phyloP scores from a whole-genome alignment of 2,329 filamentous ascomycete genomes.

The Boeremia lycopersici region DNA sequence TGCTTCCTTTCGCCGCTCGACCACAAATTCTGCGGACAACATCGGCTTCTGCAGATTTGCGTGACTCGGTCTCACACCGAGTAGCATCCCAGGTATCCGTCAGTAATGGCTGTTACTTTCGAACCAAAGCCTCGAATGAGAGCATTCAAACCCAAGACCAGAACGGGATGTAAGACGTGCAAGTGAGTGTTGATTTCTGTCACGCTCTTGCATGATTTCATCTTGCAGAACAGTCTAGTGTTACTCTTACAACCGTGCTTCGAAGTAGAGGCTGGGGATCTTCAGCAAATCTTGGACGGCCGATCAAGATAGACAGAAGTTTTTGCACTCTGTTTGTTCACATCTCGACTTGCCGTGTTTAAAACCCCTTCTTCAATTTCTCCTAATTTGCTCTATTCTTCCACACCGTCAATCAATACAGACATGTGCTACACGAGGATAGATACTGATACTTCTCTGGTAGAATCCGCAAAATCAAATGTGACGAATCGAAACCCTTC shows the following conservation, averaged over 20 bases:
- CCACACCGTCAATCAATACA: not conserved
- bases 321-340: not conserved
- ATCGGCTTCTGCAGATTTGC: not conserved
- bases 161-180: slow-evolving; percentile 16
- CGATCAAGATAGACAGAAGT: not conserved
- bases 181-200: slow-evolving; percentile 16
- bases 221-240: not conserved
- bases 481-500: slow-evolving; percentile 40
- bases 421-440: not conserved
- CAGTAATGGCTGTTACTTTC: not conserved
- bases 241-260: not conserved
- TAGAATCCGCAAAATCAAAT: slow-evolving; percentile 44
- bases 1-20: not conserved
- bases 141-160: slow-evolving; percentile 9
- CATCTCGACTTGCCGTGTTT: not conserved
- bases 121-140: not conserved
- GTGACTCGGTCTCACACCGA: not conserved
- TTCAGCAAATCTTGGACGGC: not conserved
- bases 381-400: no score
- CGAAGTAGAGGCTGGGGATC: not conserved
- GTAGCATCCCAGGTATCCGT: not conserved
- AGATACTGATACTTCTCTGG: slow-evolving; percentile 2
- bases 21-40: not conserved
- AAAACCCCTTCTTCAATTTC: no score
- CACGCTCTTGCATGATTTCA: not conserved